Evolutionary conservation across 2,329 filamentous ascomycete species (phyloP).

Genomic region (Penicillium sp.): DNA sequence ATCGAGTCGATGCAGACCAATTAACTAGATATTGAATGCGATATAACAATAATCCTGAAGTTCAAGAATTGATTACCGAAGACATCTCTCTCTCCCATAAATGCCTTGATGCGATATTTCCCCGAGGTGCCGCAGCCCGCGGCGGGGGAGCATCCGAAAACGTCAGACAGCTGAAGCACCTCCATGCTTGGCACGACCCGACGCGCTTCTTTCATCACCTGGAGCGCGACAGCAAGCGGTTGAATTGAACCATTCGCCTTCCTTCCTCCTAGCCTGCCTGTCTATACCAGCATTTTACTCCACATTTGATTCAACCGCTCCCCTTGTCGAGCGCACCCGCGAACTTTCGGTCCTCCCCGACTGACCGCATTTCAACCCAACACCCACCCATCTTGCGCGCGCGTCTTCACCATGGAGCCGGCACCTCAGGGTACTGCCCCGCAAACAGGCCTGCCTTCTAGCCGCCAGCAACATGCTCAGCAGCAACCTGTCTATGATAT

Average conservation of each 20-base stretch:
- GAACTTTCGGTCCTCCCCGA: conserved; percentile 2
- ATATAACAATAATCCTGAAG: not conserved
- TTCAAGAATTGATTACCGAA: too few relatives aligned
- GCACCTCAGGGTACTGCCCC: conserved; percentile 59
- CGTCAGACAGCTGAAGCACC: conserved; percentile 27
- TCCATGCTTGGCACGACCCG: conserved; percentile 23
- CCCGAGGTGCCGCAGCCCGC: not conserved
- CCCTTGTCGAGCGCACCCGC: not conserved
- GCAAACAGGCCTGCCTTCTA: conserved; percentile 52
- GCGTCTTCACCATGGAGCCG: conserved; percentile 56
- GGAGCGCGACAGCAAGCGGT: not conserved
- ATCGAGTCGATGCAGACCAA: too few relatives aligned
- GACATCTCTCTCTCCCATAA: too few relatives aligned
- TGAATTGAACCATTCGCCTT: not conserved
- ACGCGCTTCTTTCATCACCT: conserved; percentile 12
- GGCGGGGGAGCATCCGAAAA: conserved; percentile 18
- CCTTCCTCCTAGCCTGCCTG: not conserved
- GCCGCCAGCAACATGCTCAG: conserved; percentile 63
- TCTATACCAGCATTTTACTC: not conserved
- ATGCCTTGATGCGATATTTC: too few relatives aligned
- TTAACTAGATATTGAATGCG: too few relatives aligned
- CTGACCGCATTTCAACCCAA: not conserved
- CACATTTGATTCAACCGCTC: not conserved
- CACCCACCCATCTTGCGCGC: conserved; percentile 4
- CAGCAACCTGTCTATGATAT: conserved; percentile 73